A percentile compares a stretch with the other conserved stretches of the same genome.
Evolutionary conservation across 2,329 filamentous ascomycete species (phyloP).

Genomic region (Colletotrichum sp.): DNA sequence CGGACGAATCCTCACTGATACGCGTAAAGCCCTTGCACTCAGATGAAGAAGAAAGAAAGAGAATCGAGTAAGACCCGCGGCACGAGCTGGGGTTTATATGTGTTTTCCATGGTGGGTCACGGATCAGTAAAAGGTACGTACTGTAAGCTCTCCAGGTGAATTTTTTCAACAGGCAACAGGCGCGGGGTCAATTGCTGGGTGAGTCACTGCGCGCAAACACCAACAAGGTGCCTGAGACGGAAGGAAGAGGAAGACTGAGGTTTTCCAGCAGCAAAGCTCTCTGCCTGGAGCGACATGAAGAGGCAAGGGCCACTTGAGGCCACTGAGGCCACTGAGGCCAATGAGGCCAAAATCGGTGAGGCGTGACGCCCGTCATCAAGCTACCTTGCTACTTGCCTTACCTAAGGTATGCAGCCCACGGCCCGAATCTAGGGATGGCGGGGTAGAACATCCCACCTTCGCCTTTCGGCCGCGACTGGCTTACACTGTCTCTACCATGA

Average conservation of each 20-base stretch:
- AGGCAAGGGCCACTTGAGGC: neutral
- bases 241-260: neutral
- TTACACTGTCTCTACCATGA: neutral
- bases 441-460: neutral
- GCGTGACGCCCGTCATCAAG: neutral
- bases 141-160: neutral
- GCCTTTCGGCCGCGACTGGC: neutral
- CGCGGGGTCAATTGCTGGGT: conserved; percentile 11
- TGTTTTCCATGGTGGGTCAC: neutral
- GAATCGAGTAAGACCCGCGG: conserved; percentile 2
- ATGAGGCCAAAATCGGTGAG: neutral
- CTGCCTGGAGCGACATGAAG: neutral
- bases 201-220: conserved; percentile 11
- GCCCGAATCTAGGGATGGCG: neutral
- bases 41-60: conserved; percentile 55
- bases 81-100: neutral
- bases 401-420: neutral
- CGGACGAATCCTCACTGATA: conserved; percentile 88
- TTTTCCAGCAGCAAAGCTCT: neutral
- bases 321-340: neutral
- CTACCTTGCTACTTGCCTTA: neutral
- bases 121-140: conserved; percentile 16
- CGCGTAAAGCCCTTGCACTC: conserved; percentile 80
- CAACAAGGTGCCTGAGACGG: neutral
- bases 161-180: neutral